Evolutionary conservation across 2,329 filamentous ascomycete species (phyloP).

Genomic region (Ophiostoma sp.): DNA sequence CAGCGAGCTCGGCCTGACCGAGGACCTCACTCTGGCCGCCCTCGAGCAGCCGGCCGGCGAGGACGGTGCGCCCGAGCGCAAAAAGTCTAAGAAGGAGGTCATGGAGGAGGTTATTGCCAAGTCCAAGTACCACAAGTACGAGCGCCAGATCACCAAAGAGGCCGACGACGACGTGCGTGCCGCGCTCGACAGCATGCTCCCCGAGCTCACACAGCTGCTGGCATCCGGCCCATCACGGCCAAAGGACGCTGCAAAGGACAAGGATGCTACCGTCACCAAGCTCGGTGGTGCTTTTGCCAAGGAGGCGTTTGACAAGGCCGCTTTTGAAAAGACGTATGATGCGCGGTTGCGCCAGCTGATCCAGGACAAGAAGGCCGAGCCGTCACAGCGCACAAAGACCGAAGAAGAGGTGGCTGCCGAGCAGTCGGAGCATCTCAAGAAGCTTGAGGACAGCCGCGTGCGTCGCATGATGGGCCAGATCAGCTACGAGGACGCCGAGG

Average conservation of each 20-base stretch:
- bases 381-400: slow-evolving; percentile 83
- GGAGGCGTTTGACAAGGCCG: slow-evolving; percentile 53
- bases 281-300: slow-evolving; percentile 1
- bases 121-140: slow-evolving; percentile 91
- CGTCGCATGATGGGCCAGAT: slow-evolving; percentile 82
- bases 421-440: slow-evolving; percentile 68
- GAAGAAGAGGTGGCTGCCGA: slow-evolving; percentile 78
- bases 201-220: slow-evolving; percentile 68
- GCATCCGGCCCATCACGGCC: slow-evolving; percentile 38
- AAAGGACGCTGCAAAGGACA: slow-evolving; percentile 29
- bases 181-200: slow-evolving; percentile 77
- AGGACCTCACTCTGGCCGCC: slow-evolving; percentile 27
- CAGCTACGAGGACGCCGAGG: slow-evolving; percentile 48
- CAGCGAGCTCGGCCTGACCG: slow-evolving; percentile 40
- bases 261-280: neutral
- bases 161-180: slow-evolving; percentile 84
- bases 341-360: slow-evolving; percentile 73
- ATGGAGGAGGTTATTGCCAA: slow-evolving; percentile 98
- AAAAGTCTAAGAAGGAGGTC: slow-evolving; percentile 93
- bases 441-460: slow-evolving; percentile 76
- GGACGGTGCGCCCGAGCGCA: slow-evolving; percentile 65
- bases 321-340: slow-evolving; percentile 84
- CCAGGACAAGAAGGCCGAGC: slow-evolving; percentile 77
- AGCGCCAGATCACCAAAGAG: slow-evolving; percentile 86
- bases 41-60: slow-evolving; percentile 36